Evolutionary conservation across 352 stramenopile genomes (phyloP), one percentile per base, ranked within the genome.

Genomic region (Saprolegnia diclina): DNA sequence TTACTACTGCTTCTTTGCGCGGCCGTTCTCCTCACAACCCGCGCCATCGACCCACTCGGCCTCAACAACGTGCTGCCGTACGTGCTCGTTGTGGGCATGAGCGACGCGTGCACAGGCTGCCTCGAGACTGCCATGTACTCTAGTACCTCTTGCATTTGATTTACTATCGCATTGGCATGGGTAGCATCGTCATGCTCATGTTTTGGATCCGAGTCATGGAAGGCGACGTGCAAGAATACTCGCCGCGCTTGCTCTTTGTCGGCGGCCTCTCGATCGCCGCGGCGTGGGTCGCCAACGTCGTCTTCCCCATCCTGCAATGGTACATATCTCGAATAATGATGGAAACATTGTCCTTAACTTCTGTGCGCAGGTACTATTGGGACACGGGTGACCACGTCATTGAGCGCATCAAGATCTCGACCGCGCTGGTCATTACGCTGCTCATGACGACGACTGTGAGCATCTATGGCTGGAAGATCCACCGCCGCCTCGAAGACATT

Each of bases 121-220:
- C 11, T 59, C 24, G 52, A 59, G n/a, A 59, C 52, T 11, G 52
- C 52, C 52, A 16, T 59, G 52, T 59, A 59, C 13, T 14, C n/a
- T 42, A 26, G 52, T 16, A 38, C 22, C 52, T 38, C 22, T 52
- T 52, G 45, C 18, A 52, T 45, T 16, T 45, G 38, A 45, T 7
- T 14, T 14, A 16, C 38, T 45, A 7, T 45, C 38, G 7, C 38
- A 57, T 16, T 14, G 22, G 35, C 35, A 29, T 54, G 35, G 19
- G 11, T 52, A 65, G 57, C 45, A 65, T 52, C 29, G 18, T 53
- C 57, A 65, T 65, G 57, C n/a, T 65, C 32, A 53, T 48, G 37
- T 65, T 52, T 54, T 65, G 57, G 57, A 24, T 52, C 10, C 57
- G 37, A 0, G 40, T 26, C 26, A 65, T 59, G 52, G 52, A 59